Evolutionary conservation across 2,329 filamentous ascomycete genomes (phyloP).

Genomic region (Ophiostoma piceae): DNA sequence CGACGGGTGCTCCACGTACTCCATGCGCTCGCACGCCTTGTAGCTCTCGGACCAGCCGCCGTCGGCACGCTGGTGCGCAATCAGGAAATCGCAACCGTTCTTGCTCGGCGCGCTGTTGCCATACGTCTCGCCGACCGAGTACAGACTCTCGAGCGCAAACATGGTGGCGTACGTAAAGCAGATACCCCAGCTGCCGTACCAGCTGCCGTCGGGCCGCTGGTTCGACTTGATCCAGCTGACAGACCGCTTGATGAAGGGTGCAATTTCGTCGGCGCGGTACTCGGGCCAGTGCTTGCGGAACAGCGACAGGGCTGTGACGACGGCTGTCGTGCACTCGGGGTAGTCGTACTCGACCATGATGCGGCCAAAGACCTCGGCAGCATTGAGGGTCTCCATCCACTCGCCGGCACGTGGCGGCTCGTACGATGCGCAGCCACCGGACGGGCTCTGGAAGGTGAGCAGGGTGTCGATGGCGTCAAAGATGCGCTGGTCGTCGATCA

Average conservation of each 20-base stretch:
- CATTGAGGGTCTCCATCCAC: conserved; percentile 79
- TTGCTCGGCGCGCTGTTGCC: conserved; percentile 56
- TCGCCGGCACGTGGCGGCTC: conserved; percentile 75
- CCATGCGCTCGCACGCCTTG: conserved; percentile 71
- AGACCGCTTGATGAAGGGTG: conserved; percentile 64
- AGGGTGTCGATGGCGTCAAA: conserved; percentile 87
- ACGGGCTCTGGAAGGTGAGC: conserved; percentile 81
- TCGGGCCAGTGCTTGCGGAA: conserved; percentile 77
- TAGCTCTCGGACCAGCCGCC: conserved; percentile 98
- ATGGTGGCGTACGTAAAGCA: conserved; percentile 97
- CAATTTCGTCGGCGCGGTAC: conserved; percentile 73
- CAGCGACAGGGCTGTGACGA: conserved; percentile 77
- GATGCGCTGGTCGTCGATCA: conserved; percentile 71
- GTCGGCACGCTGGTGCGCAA: conserved; percentile 78
- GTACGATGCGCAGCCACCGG: conserved; percentile 85
- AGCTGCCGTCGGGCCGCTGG: conserved; percentile 78
- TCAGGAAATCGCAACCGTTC: conserved; percentile 80
- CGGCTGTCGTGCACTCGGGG: conserved; percentile 93
- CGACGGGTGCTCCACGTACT: conserved; percentile 67
- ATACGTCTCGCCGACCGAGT: conserved; percentile 76
- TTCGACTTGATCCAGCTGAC: conserved; percentile 76
- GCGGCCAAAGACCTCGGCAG: conserved; percentile 88
- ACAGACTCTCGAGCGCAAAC: conserved; percentile 88
- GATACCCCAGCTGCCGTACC: conserved; percentile 97
- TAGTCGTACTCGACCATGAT: conserved; percentile 99